Evolutionary conservation across 2,329 filamentous ascomycete species (phyloP).

Genomic region (Ambrosiella cleistominuta): DNA sequence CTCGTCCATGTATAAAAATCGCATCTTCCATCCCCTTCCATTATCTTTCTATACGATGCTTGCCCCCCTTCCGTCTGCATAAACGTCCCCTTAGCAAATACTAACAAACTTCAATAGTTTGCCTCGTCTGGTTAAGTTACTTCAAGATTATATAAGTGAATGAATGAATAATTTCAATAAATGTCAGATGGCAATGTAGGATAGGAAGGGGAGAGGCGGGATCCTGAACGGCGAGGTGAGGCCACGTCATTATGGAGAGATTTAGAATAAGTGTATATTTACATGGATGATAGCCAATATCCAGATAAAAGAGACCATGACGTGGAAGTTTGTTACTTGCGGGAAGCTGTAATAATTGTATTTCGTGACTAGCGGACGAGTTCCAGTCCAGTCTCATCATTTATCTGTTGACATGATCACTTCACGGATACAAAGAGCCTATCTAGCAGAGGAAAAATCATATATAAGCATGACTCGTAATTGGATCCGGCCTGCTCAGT

Average conservation of each 20-base stretch:
- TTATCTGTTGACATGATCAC: no score
- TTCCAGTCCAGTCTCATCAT: no score
- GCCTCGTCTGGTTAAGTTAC: not conserved
- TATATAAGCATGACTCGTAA: slow-evolving; percentile 2
- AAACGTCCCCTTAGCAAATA: no score
- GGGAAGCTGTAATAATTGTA: no score
- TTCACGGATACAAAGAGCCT: not conserved
- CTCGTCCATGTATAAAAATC: no score
- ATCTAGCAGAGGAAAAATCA: not conserved
- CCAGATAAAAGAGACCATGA: no score
- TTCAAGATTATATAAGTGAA: not conserved
- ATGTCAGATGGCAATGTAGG: not conserved
- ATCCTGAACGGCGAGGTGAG: not conserved
- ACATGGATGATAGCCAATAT: not conserved
- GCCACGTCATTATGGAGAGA: not conserved
- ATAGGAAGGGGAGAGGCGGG: not conserved
- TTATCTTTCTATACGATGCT: no score
- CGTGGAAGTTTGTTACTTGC: no score
- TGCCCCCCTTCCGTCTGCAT: no score
- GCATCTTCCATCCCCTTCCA: no score
- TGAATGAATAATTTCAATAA: not conserved
- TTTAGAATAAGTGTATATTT: not conserved
- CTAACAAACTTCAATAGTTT: not conserved
- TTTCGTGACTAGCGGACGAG: no score
- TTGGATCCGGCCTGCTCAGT: not conserved